Evolutionary conservation across 23 red algal species (phyloP).

Genomic region (Pyropia yezoensis): DNA sequence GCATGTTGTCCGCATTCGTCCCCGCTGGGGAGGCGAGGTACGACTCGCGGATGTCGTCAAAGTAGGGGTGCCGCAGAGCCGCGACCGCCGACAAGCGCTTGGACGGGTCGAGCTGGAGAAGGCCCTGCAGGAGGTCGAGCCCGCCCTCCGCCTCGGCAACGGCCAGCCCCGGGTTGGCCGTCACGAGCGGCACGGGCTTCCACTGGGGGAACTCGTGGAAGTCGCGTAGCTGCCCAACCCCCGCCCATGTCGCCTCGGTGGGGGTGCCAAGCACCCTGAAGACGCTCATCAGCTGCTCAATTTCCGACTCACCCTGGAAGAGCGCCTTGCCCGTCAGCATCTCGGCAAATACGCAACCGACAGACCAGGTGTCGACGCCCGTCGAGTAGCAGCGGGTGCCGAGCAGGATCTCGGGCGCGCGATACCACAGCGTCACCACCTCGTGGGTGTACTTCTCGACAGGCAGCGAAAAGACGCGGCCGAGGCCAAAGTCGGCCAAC

Average conservation of each 20-base stretch:
- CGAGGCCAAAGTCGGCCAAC: constrained; percentile 95
- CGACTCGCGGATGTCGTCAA: constrained; percentile 78
- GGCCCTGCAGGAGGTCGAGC: constrained; percentile 31
- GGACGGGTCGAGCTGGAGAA: constrained; percentile 73
- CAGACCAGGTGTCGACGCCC: constrained; percentile 84
- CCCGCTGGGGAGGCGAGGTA: constrained; percentile 31
- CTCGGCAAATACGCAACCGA: constrained; percentile 94
- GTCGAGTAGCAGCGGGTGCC: constrained; percentile 94
- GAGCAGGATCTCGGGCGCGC: constrained; percentile 92
- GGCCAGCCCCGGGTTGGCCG: constrained; percentile 28
- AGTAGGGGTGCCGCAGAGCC: constrained; percentile 76
- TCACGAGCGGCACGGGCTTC: constrained; percentile 34
- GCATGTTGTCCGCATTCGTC: background rate
- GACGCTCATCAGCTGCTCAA: constrained; percentile 89
- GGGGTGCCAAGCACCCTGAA: constrained; percentile 94
- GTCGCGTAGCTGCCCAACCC: constrained; percentile 47
- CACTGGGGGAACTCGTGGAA: constrained; percentile 96
- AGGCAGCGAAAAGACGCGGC: constrained; percentile 78
- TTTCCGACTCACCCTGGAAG: constrained; percentile 88
- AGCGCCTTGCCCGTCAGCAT: constrained; percentile 77
- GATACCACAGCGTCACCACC: constrained; percentile 99
- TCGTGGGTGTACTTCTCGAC: constrained; percentile 98
- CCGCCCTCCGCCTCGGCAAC: constrained; percentile 53
- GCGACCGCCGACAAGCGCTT: constrained; percentile 63
- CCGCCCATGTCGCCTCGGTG: constrained; percentile 55